Evolutionary conservation across 1,139 yeast species (phyloP), one percentile per base, ranked within the genome.

Genomic region (Spencermartinsiella ligniputridi): DNA sequence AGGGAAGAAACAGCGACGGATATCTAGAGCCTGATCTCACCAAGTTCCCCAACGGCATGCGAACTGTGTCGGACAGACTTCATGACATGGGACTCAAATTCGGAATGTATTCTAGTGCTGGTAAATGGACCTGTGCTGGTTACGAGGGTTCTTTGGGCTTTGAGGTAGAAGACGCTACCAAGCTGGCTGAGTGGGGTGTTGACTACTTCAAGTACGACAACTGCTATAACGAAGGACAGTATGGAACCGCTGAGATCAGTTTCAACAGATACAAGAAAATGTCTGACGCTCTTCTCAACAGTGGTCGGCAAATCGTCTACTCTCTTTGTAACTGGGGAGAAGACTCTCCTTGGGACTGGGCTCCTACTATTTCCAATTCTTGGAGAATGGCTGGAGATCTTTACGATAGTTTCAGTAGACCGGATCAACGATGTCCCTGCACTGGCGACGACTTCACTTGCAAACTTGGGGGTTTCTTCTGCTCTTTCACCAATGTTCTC

Each of bases 241-340:
- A 52, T 33, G 66, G 66, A 5, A 48, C 54, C 11, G 57, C 61
- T 2, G 46, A 53, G 24, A 43, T 51, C 11, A 54, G 61, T 15
- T 60, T 45, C 44, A 40, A 54, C 16, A 52, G 66, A n/a, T 62
- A 61, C 49, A 47, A 53, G 41, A 46, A 40, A 9, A 62, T 62
- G 66, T 53, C 63, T 1, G 52, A 60, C 18, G 66, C 66, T 5
- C 52, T 62, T 37, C 52, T 52, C 35, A 47, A 48, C 11, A 57
- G 66, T 2, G 66, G 64, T n/a, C 52, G 63, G 17, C 53, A 58
- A 2, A 59, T 62, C 17, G 52, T 61, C 38, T 62, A 60, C 46
- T 54, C 65, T 2, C 37, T 62, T 37, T 62, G 66, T 46, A 60
- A 62, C 41, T 62, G 66, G 66, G 66, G 66, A 13, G 61, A 58